Percentiles rank a stretch among this genome's conserved stretches.
Evolutionary conservation across 768 basidiomycete genomes (phyloP).

Genomic region (Terana coerulea): DNA sequence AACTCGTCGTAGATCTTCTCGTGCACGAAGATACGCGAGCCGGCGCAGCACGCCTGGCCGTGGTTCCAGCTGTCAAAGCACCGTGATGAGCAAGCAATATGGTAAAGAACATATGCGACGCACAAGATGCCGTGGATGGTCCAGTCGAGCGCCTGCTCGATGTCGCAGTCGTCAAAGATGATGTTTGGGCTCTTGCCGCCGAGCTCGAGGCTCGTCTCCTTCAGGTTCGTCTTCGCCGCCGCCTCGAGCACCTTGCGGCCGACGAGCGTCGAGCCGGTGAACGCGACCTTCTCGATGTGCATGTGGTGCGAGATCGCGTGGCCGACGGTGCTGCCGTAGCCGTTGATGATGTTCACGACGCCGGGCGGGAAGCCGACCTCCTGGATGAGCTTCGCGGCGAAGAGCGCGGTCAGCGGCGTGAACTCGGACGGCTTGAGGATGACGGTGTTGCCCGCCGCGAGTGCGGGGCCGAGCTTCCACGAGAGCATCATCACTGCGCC

Average conservation of each 20-base stretch:
- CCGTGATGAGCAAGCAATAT: neutral
- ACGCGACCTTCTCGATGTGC: conserved; percentile 62
- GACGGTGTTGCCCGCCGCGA: conserved; percentile 58
- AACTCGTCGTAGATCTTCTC: conserved; percentile 77
- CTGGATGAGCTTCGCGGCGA: conserved; percentile 38
- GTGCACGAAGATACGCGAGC: conserved; percentile 82
- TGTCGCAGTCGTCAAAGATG: conserved; percentile 58
- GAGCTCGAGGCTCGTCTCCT: conserved; percentile 67
- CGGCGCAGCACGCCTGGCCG: conserved; percentile 79
- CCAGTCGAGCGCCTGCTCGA: conserved; percentile 58
- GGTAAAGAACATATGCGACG: conserved; percentile 16
- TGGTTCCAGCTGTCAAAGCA: conserved; percentile 58
- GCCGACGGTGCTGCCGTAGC: conserved; percentile 53
- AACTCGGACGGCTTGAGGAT: conserved; percentile 67
- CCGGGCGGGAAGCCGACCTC: conserved; percentile 64
- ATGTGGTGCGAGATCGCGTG: conserved; percentile 53
- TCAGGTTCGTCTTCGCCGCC: conserved; percentile 58
- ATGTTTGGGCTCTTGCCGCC: conserved; percentile 68
- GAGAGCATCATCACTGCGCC: conserved; percentile 46
- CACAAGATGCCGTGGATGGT: conserved; percentile 56
- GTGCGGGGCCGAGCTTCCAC: conserved; percentile 62
- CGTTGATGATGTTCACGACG: conserved; percentile 57
- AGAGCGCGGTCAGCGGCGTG: conserved; percentile 55
- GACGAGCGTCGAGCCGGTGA: conserved; percentile 67
- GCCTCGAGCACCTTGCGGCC: conserved; percentile 64